Evolutionary conservation across 148 eudicot species (phyloP).

Genomic region (Rhododendron griersonianum): DNA sequence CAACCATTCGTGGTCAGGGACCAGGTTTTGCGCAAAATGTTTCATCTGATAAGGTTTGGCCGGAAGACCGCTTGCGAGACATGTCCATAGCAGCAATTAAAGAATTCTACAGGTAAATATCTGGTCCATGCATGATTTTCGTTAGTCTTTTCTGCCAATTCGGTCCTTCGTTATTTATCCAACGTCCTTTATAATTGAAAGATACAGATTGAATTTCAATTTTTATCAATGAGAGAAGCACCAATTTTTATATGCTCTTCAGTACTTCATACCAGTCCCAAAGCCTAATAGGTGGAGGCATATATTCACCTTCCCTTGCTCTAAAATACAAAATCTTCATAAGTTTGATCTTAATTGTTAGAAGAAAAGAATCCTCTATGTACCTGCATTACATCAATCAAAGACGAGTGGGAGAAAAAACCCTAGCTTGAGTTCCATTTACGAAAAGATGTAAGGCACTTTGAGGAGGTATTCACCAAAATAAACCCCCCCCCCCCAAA

Average conservation of each 20-base stretch:
- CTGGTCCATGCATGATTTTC: not conserved
- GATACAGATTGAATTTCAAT: not conserved
- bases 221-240: not conserved
- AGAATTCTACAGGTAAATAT: conserved; percentile 71
- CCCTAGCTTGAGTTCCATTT: not conserved
- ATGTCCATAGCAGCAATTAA: conserved; percentile 62
- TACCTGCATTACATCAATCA: not conserved
- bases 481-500: not conserved
- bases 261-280: not conserved
- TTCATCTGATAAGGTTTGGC: conserved; percentile 41
- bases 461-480: not conserved
- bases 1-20: conserved; percentile 25
- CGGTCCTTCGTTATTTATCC: not conserved
- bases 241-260: not conserved
- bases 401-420: not conserved
- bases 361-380: not conserved
- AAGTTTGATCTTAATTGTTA: not conserved
- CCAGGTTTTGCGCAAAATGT: conserved; percentile 20
- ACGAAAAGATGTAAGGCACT: not conserved
- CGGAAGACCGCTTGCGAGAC: conserved; percentile 63
- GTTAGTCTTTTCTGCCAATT: not conserved
- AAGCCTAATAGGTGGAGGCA: not conserved
- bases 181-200: not conserved
- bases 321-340: not conserved
- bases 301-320: not conserved